phyloP scores from a whole-genome alignment of 164 flowering plant genomes.

The grape (Vitis vinifera) region DNA sequence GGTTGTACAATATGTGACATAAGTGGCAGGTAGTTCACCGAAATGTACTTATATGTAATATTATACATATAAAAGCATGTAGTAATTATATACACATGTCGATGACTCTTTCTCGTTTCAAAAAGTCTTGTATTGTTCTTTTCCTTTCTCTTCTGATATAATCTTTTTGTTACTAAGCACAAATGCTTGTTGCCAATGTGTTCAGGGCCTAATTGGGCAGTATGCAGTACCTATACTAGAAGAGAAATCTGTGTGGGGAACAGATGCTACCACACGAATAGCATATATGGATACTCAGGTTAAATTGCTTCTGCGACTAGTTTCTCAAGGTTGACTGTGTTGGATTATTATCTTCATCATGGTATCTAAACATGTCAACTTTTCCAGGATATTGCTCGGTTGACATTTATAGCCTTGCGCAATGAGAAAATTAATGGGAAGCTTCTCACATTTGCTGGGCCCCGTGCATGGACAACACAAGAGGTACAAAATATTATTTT shows the following conservation, averaged over 20 bases:
- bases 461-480: slow-evolving; percentile 99
- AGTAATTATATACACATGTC: neutral
- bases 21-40: too few species aligned
- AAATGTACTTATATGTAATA: too few species aligned
- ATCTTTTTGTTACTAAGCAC: neutral
- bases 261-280: slow-evolving; percentile 96
- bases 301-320: slow-evolving; percentile 3
- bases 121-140: too few species aligned
- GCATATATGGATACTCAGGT: slow-evolving; percentile 99
- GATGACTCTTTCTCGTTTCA: neutral
- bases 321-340: neutral
- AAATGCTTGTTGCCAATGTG: slow-evolving; percentile 7
- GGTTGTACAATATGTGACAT: too few species aligned
- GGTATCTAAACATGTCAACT: slow-evolving; percentile 8
- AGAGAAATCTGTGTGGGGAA: slow-evolving; percentile 99
- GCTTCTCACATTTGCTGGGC: slow-evolving; percentile 93
- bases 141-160: too few species aligned
- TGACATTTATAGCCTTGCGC: slow-evolving; percentile 86
- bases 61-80: too few species aligned
- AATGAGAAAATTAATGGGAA: slow-evolving; percentile 77
- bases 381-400: slow-evolving; percentile 83
- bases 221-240: slow-evolving; percentile 97
- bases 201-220: slow-evolving; percentile 94
- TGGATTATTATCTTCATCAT: neutral
- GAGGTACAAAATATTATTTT: slow-evolving; percentile 53